phyloP scores from a whole-genome alignment of 441 rosid genomes.

The Gossypium lobatum region DNA sequence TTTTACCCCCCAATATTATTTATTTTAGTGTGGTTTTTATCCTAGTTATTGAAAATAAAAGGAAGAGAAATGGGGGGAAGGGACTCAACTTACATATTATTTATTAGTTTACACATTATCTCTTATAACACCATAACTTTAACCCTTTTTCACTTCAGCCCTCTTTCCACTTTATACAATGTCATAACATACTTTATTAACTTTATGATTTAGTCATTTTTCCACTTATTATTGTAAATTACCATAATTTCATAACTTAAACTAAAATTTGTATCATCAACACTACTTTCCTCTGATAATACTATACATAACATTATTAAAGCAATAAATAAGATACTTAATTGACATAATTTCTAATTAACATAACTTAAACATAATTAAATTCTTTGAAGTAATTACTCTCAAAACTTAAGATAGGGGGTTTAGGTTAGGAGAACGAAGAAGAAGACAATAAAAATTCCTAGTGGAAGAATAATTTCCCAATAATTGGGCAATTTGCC shows the following conservation, averaged over 20 bases:
- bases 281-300: not conserved
- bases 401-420: not conserved
- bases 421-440: not conserved
- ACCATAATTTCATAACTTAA: not conserved
- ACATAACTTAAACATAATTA: not conserved
- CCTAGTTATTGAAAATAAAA: no score
- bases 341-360: not conserved
- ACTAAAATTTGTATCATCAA: not conserved
- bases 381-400: not conserved
- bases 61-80: no score
- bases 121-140: no score
- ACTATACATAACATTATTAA: not conserved
- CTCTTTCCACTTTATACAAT: no score
- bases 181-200: no score
- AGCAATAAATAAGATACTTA: not conserved
- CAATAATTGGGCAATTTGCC: not conserved
- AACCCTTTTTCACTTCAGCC: no score
- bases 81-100: no score
- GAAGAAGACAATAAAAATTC: not conserved
- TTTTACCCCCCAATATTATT: no score
- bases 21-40: no score
- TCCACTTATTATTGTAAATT: no score
- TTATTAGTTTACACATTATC: no score
- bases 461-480: not conserved
- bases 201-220: no score